Base-by-base conservation (phyloP, 2,329 filamentous ascomycete species). In the Pseudogymnoascus sp. region DNA sequence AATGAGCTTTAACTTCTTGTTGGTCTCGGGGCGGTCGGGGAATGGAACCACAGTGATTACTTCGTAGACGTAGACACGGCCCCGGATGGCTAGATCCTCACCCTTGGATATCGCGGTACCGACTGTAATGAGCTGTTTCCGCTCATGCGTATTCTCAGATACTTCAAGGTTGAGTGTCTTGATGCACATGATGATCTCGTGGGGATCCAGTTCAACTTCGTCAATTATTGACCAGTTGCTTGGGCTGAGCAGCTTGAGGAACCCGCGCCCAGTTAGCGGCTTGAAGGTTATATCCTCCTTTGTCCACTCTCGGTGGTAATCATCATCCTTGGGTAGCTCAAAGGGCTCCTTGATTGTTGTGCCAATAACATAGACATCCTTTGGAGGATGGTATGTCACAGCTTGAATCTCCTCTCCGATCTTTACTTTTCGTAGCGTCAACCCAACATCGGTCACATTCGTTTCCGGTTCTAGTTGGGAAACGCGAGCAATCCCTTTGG, bases 21-120 rank as follows among this genome's bases (percentile, higher is more conserved):
- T 90, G 1, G 90, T 96, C 74, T 97, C 93, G 0, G 92, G 91
- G 7, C 84, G 84, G 17, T 87, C 90, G 0, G 92, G 92, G 66
- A 97, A 88, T 0, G 95, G 93, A 0, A 97, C 93, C 33, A 99
- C 95, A 35, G 88, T 85, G 64, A 96, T 92, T 31, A 99, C 84
- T 71, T 97, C 93, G 71, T 95, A 96, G 59, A 97, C 90, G 70
- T 95, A 92, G 40, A 99, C 84, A 42, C 88, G 85, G 2, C 95
- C 95, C 53, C 90, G 86, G 0, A 92, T 88, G 0, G 93, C 88
- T 63, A 96, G 84, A 71, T 97, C 95, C 76, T 99, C 95, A 42
- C 95, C 95, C 65, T 88, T 88, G n/a, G 88, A 83, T 26, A 95
- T 83, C 1, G 91, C 88, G 0, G 93, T 96, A 13, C 93, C 95